Conservation (phyloP, 441 rosid genomes). For the Croton laevigatus region DNA sequence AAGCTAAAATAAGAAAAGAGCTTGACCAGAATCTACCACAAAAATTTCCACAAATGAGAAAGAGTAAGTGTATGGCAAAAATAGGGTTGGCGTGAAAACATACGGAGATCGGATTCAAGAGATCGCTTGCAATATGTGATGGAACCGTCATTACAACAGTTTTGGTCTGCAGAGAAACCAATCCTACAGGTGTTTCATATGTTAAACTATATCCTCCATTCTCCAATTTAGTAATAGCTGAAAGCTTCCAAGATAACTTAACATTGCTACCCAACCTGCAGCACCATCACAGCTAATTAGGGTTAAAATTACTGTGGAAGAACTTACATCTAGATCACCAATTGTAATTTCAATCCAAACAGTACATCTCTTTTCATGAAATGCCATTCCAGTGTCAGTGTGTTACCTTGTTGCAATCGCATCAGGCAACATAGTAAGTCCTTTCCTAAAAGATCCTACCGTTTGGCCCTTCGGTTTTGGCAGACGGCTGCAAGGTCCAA, state of each 20-base stretch:
- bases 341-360: constrained; percentile 2
- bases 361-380: constrained; percentile 6
- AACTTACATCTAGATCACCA: constrained; percentile 8
- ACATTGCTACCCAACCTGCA: constrained; percentile 75
- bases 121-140: constrained; percentile 72
- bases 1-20: constrained; percentile 10
- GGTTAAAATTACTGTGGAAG: constrained; percentile 6
- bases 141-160: constrained; percentile 84
- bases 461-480: constrained; percentile 91
- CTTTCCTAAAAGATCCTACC: constrained; percentile 84
- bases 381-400: background rate
- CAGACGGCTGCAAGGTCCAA: constrained; percentile 51
- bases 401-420: constrained; percentile 74
- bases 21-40: constrained; percentile 2
- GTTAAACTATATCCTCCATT: constrained; percentile 59
- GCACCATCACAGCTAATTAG: constrained; percentile 21
- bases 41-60: background rate
- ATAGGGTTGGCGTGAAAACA: constrained; percentile 27
- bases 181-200: constrained; percentile 86
- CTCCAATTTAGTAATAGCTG: constrained; percentile 54
- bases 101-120: constrained; percentile 76
- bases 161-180: constrained; percentile 64
- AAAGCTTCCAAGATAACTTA: constrained; percentile 80
- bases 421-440: constrained; percentile 73
- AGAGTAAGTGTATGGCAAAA: background rate